A percentile compares a stretch with the other conserved stretches of the same genome.
These are phyloP conservation scores for Colletotrichum sp. DNA, from an alignment of 2,329 filamentous ascomycete species.

Conservation along the genomic window DNA sequence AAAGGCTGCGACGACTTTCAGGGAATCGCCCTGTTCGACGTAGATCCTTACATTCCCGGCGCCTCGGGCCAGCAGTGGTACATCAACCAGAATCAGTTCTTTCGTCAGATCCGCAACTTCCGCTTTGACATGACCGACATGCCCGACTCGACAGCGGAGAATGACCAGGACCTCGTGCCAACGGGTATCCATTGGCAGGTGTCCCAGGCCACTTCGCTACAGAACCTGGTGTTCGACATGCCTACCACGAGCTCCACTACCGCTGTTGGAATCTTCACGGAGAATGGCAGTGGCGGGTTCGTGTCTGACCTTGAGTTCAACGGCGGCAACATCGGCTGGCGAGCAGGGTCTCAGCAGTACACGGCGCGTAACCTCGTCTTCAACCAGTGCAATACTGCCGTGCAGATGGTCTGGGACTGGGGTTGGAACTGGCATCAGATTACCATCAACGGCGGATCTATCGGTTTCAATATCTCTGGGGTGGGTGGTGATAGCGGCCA, in stretches of 20 bases:
- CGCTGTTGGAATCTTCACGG: constrained; percentile 27
- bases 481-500: constrained; percentile 34
- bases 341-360: constrained; percentile 71
- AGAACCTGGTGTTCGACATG: constrained; percentile 57
- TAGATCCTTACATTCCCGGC: constrained; percentile 59
- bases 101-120: constrained; percentile 68
- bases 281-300: constrained; percentile 43
- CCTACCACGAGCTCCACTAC: constrained; percentile 7
- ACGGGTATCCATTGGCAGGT: constrained; percentile 69
- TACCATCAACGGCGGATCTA: constrained; percentile 26
- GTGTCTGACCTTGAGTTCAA: constrained; percentile 68
- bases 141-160: constrained; percentile 29
- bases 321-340: constrained; percentile 61
- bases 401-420: constrained; percentile 74
- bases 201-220: constrained; percentile 59
- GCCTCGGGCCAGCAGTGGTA: constrained; percentile 36
- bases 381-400: constrained; percentile 64
- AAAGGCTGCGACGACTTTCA: constrained; percentile 31
- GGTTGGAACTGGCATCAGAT: constrained; percentile 63
- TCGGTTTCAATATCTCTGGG: constrained; percentile 29
- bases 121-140: constrained; percentile 64
- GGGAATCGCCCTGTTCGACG: constrained; percentile 75
- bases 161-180: constrained; percentile 30
- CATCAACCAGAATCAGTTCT: constrained; percentile 62
- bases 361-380: constrained; percentile 68